Base-by-base conservation (phyloP, 176 grass and related monocot genomes). In the Phoenix roebelenii region DNA sequence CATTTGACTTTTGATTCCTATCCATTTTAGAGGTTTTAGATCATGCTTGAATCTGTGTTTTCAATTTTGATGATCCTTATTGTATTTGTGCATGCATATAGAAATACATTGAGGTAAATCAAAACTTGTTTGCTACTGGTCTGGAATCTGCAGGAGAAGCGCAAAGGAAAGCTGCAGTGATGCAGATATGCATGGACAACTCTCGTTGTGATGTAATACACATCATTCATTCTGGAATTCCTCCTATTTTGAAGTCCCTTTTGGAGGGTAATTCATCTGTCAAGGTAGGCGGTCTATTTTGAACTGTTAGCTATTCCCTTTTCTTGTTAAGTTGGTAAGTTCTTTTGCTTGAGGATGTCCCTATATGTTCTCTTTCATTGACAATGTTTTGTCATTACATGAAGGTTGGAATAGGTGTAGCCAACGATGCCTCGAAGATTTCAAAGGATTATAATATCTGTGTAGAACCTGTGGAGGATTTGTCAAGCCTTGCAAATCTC, bases 131-230 rank as follows among this genome's bases (percentile, higher is more conserved):
- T 44, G 35, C 35, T 44, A 3, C 12, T 28, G 16, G 64, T 66
- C 30, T 52, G 15, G 23, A 39, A 60, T 48, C 15, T 83, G 48
- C 76, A 98, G 87, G 93, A 61, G 84, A 78, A 55, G 66, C 66
- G 15, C 72, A 52, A 49, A 78, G 84, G 77, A 98, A 98, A 83
- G 87, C 83, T 16, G 84, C 87, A 55, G 78, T 92, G 55, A 92
- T 98, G 93, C 93, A 98, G 55, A 71, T 98, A 60, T 98, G 87
- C 59, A 61, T 92, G 69, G 93, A 92, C 29, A 74, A 60, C 70
- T 63, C 75, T 77, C 54, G 58, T 5, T 92, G 87, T 60, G 88
- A 98, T 73, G 67, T 88, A 48, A 80, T 92, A 59, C 93, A 98
- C 67, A 85, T 98, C 25, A 60, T 85, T 69, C 93, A 92, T 54